Base-by-base conservation (phyloP, 257 asterid genomes). In the Fraxinus anomala region DNA sequence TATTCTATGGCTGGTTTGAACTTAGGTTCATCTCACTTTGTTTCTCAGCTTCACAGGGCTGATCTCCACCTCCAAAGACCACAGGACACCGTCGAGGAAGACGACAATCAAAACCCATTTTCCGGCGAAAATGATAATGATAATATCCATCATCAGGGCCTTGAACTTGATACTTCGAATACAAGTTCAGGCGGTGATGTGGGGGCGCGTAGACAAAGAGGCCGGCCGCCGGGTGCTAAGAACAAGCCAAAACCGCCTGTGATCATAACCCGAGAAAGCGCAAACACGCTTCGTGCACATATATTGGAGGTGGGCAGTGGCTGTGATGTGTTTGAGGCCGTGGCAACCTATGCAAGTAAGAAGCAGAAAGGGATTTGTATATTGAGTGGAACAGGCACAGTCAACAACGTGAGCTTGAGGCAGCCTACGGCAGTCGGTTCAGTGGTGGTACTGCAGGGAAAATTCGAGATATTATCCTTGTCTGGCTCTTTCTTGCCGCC, bases 201-300 rank as follows among this genome's bases (percentile, higher is more conserved):
- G 68, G 85, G 36, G 77, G 86, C 68, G 39, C 88, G 91, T 2
- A 12, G 92, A 26, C 85, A 90, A 0, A 82, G 92, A 1, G 92
- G 92, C 65, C 89, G 98, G 4, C 98, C 98, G 0, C 76, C 97
- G 0, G 98, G 98, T 0, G 90, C 98, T 21, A 93, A 93, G 67
- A 93, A 93, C 88, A 93, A 92, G 80, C 89, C 92, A 0, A 90
- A 89, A 37, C 97, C 98, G 1, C 98, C 98, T 14, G 98, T 93
- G 66, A 93, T 93, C 79, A 90, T 93, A 28, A 92, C 97, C 2
- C 88, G 94, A 5, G 98, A 94, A 37, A 94, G 98, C 80, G 94
- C 97, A 12, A 94, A 94, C 86, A 89, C 98, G 6, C 95, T 94
- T 73, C 92, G 97, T 66, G 97, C 96, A 12, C 98, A 94, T 88